Base-by-base conservation (phyloP, 2,329 filamentous ascomycete species). In the Pseudogymnoascus sp. region DNA sequence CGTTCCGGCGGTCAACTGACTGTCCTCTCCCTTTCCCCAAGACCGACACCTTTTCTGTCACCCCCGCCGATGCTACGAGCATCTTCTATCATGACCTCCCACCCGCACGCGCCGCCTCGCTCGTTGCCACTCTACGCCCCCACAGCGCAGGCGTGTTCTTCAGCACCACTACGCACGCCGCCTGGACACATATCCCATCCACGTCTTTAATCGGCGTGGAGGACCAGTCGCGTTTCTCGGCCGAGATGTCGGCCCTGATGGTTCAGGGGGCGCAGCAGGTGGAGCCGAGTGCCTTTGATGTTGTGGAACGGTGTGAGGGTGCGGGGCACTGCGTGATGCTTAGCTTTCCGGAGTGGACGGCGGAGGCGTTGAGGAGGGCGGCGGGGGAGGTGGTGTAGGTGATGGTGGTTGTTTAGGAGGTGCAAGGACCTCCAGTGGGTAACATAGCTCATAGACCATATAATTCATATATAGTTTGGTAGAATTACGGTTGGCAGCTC, bases 281-380 rank as follows among this genome's bases (percentile, higher is more conserved):
- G n/a, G 64, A 58, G 40, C 36, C 54, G 8, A 65, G 66, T 39
- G 64, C 63, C 44, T 65, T 68, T 21, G 67, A 68, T 59, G 62
- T 41, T 33, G 64, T 68, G 13, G 67, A 68, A 59, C 62, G 62
- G 37, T 66, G 64, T 40, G 66, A 68, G 21, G 54, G 39, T 26
- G 66, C 64, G n/a, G 66, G 64, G n/a, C 64, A 65, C 54, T 60
- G 59, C n/a, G 62, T 65, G 11, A 62, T 66, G 36, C 11, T 66
- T 36, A 63, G 62, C 24, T 57, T 58, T 13, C 29, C 63, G 33
- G 66, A 67, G 40, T 67, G 66, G 66, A 65, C 63, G 26, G 61
- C 61, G 29, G 47, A 11, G n/a, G 47, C 47, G 47, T 4, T 54
- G 47, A 54, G 47, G 26, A 33, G 29, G 47, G 29, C 47, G n/a